Conservation (phyloP, 1,139 yeast species). For the Nakaseomyces bracarensis region DNA sequence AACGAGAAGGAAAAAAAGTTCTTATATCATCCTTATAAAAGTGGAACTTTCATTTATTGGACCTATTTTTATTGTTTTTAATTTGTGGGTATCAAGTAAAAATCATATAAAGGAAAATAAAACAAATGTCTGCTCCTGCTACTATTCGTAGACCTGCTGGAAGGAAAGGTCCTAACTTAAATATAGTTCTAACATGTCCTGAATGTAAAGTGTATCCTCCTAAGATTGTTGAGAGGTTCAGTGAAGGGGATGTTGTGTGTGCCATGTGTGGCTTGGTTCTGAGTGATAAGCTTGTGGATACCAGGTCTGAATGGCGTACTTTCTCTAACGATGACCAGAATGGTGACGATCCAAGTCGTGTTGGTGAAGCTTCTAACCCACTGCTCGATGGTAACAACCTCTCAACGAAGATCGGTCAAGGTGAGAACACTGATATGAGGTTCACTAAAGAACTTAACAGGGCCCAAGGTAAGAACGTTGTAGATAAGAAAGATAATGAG, state of each 20-base stretch:
- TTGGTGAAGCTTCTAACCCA: slow-evolving; percentile 97
- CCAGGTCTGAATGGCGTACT: slow-evolving; percentile 98
- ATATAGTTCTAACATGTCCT: slow-evolving; percentile 86
- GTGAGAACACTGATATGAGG: slow-evolving; percentile 55
- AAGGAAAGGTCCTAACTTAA: slow-evolving; percentile 61
- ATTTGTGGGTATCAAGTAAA: too few relatives aligned
- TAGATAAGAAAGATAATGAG: slow-evolving; percentile 81
- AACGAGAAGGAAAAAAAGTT: too few relatives aligned
- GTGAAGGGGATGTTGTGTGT: slow-evolving; percentile 97
- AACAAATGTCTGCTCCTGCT: slow-evolving; percentile 7
- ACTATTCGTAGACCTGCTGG: slow-evolving; percentile 5
- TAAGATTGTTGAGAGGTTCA: slow-evolving; percentile 85
- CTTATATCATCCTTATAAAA: too few relatives aligned
- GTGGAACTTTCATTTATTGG: too few relatives aligned
- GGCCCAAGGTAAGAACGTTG: slow-evolving; percentile 78
- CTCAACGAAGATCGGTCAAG: slow-evolving; percentile 85
- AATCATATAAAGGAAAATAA: too few relatives aligned
- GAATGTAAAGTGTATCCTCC: slow-evolving; percentile 96
- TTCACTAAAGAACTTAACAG: slow-evolving; percentile 81
- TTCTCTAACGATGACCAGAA: slow-evolving; percentile 95
- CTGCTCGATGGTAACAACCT: slow-evolving; percentile 84
- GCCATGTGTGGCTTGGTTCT: slow-evolving; percentile 93
- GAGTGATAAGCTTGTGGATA: slow-evolving; percentile 87
- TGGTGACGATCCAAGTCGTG: slow-evolving; percentile 98
- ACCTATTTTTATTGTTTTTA: too few relatives aligned